Evolutionary conservation across 257 asterid genomes (phyloP).

Genomic region (Sherardia arvensis): DNA sequence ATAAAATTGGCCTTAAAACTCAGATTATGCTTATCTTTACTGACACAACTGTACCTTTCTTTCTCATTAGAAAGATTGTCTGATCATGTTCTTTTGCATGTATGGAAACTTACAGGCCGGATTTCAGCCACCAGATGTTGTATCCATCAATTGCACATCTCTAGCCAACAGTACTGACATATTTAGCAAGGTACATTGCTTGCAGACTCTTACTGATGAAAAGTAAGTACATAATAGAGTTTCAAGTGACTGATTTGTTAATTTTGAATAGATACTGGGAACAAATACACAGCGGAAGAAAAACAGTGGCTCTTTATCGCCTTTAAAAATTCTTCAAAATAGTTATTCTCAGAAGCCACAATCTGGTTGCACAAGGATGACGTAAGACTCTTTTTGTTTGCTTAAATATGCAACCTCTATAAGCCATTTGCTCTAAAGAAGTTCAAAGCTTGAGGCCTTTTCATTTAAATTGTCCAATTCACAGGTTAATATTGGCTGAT

Average conservation of each 20-base stretch:
- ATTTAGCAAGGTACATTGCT: slow-evolving; percentile 60
- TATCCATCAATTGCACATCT: slow-evolving; percentile 78
- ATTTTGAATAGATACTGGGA: slow-evolving; percentile 47
- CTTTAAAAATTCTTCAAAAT: slow-evolving; percentile 58
- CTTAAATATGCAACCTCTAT: not conserved
- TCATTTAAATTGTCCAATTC: not conserved
- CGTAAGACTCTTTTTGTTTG: slow-evolving; percentile 37
- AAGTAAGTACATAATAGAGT: not conserved
- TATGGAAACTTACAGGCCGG: slow-evolving; percentile 37
- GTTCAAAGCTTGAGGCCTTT: not conserved
- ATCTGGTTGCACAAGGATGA: slow-evolving; percentile 46
- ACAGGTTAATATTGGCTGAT: slow-evolving; percentile 79
- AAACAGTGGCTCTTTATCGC: slow-evolving; percentile 23
- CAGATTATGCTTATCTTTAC: not conserved
- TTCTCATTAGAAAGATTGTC: not conserved
- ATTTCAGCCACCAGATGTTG: slow-evolving; percentile 49
- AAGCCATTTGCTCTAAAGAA: not conserved
- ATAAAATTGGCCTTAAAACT: not conserved
- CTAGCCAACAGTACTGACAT: slow-evolving; percentile 63
- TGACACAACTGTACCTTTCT: not conserved
- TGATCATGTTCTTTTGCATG: slow-evolving; percentile 6
- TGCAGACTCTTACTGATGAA: not conserved
- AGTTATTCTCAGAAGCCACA: slow-evolving; percentile 51
- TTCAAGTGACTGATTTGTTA: slow-evolving; percentile 5
- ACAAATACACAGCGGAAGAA: slow-evolving; percentile 31